These are phyloP conservation scores for Polytrichum formosum DNA, from an alignment of 225 moss, liverwort and hornwort genomes.

Conservation along the genomic window DNA sequence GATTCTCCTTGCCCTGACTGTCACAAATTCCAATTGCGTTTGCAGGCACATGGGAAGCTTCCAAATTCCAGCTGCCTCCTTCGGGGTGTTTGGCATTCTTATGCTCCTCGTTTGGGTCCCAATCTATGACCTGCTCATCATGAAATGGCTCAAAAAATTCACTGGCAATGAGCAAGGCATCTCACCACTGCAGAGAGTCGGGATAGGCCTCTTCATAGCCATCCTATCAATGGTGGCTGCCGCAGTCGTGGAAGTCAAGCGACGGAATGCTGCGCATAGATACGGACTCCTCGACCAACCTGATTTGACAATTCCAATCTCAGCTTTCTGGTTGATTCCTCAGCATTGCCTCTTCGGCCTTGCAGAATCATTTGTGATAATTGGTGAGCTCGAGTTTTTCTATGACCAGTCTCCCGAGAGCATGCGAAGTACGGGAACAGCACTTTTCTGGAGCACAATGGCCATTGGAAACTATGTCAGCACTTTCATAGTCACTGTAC, in stretches of 20 bases:
- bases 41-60: slow-evolving; percentile 44
- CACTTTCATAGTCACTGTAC: slow-evolving; percentile 23
- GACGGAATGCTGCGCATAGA: slow-evolving; percentile 33
- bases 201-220: slow-evolving; percentile 36
- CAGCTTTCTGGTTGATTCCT: slow-evolving; percentile 56
- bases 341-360: slow-evolving; percentile 45
- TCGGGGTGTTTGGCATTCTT: slow-evolving; percentile 36
- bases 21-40: slow-evolving; percentile 7
- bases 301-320: slow-evolving; percentile 36
- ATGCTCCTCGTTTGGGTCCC: slow-evolving; percentile 57
- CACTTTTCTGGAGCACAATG: slow-evolving; percentile 42
- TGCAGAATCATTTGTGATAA: slow-evolving; percentile 33
- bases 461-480: slow-evolving; percentile 43
- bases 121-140: slow-evolving; percentile 45
- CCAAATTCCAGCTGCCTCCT: slow-evolving; percentile 56
- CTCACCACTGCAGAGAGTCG: slow-evolving; percentile 55
- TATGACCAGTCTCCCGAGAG: slow-evolving; percentile 64
- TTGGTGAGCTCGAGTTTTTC: slow-evolving; percentile 67
- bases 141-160: slow-evolving; percentile 28
- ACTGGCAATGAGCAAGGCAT: slow-evolving; percentile 52
- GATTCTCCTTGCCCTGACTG: too few species aligned
- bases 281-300: slow-evolving; percentile 37
- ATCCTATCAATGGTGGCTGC: slow-evolving; percentile 30
- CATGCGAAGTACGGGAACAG: slow-evolving; percentile 57
- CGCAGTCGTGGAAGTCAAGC: slow-evolving; percentile 47